A percentile compares a stretch with the other conserved stretches of the same genome.
phyloP scores from a whole-genome alignment of 805 yeast genomes.

The Komagataella kurtzmanii region DNA sequence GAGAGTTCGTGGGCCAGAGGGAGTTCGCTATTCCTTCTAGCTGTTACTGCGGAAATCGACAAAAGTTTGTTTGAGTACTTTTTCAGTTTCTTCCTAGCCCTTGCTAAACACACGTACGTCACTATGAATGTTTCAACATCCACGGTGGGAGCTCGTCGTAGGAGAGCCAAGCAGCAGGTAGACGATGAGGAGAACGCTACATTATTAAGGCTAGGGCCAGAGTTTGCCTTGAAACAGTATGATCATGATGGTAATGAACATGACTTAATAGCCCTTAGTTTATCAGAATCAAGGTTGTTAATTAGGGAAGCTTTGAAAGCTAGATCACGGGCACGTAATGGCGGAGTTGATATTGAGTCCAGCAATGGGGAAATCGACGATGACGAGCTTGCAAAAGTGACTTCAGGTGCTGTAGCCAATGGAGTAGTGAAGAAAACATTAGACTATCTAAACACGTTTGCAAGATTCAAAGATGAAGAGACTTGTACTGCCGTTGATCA shows the following conservation, averaged over 20 bases:
- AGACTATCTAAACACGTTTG: conserved; percentile 72
- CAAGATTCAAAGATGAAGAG: conserved; percentile 84
- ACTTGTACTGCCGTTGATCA: conserved; percentile 91
- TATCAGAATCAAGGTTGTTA: conserved; percentile 81
- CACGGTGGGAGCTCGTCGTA: conserved; percentile 73
- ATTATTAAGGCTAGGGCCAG: conserved; percentile 78
- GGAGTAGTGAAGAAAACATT: conserved; percentile 87
- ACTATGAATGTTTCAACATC: conserved; percentile 81
- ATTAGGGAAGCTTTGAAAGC: conserved; percentile 84
- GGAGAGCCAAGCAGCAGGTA: conserved; percentile 48
- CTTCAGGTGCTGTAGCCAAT: conserved; percentile 61
- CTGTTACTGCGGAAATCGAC: background rate
- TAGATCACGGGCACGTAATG: conserved; percentile 17
- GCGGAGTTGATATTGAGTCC: conserved; percentile 30
- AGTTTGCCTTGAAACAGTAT: conserved; percentile 69
- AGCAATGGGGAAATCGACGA: conserved; percentile 27
- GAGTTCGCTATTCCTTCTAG: background rate
- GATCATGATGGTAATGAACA: conserved; percentile 71
- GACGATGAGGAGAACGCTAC: conserved; percentile 93
- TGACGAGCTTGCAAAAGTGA: conserved; percentile 34
- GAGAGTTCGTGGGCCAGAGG: background rate
- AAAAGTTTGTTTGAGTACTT: background rate
- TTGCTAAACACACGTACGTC: background rate
- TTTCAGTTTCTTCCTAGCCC: background rate
- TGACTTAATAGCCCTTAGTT: conserved; percentile 71